Base-by-base conservation (phyloP, 257 asterid species). In the Penstemon barbatus region DNA sequence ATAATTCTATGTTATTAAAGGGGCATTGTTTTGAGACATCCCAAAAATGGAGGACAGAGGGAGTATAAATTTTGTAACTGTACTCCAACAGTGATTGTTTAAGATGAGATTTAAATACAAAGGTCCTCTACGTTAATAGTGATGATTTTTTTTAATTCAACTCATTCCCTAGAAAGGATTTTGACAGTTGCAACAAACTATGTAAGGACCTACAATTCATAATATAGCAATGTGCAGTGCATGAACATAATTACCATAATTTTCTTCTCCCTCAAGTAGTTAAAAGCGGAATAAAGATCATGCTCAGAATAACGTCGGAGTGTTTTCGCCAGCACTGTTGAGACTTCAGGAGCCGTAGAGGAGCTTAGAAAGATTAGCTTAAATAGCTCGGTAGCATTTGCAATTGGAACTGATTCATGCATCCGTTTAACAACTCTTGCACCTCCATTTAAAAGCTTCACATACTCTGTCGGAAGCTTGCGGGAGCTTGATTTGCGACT, bases 221-320 rank as follows among this genome's bases (percentile, higher is more conserved):
- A 37, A 59, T 59, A 60, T 48, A 56, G 49, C 18, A 19, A 62
- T 7, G 43, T 66, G 45, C 25, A 59, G 63, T 63, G 51, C 63
- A 71, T 54, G 54, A 74, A 69, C 55, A 71, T 74, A 60, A 70
- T 76, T 80, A 92, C 98, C 96, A 90, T 84, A 50, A 90, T 82
- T 72, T 84, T 93, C 81, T 83, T 90, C 74, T 90, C 99, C 75
- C 96, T 85, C 72, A 93, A 84, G 77, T 82, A 93, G 84, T 85
- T 88, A 78, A 93, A 93, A 75, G 99, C 96, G 66, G 97, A 85
- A 85, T 80, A 90, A 54, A 93, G 99, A 81, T 93, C 99, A 69
- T 88, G 97, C 86, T 93, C 96, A 55, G 99, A 90, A 77, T 93
- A 93, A 69, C 81, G 96, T 51, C 99, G 84, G 61, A 93, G 79